phyloP scores from a whole-genome alignment of 1,284 basidiomycete species.

The Coniophora puteana region DNA sequence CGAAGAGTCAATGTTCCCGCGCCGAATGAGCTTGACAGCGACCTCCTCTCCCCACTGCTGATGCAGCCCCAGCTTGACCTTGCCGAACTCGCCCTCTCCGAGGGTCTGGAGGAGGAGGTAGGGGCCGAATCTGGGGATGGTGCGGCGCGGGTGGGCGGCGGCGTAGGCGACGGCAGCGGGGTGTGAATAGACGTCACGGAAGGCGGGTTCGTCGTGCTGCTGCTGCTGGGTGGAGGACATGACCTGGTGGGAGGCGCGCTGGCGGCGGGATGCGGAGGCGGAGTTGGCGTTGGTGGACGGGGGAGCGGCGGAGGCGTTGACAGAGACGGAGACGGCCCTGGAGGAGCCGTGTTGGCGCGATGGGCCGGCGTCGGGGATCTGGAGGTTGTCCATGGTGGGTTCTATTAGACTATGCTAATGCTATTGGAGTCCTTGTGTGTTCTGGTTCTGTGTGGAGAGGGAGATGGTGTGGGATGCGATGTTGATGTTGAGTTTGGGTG shows the following conservation, averaged over 20 bases:
- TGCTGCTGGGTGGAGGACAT: slow-evolving; percentile 40
- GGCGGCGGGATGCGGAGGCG: slow-evolving; percentile 36
- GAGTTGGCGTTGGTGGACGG: slow-evolving; percentile 30
- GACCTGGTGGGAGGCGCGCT: slow-evolving; percentile 52
- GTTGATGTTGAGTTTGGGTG: no score
- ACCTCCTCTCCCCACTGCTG: slow-evolving; percentile 96
- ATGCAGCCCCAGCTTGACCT: slow-evolving; percentile 97
- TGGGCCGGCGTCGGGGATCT: slow-evolving; percentile 49
- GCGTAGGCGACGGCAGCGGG: slow-evolving; percentile 86
- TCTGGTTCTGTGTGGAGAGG: slow-evolving; percentile 6
- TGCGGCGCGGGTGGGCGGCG: slow-evolving; percentile 78
- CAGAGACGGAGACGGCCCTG: slow-evolving; percentile 40
- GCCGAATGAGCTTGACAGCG: slow-evolving; percentile 97
- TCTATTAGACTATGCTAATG: slow-evolving; percentile 7
- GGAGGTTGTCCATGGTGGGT: slow-evolving; percentile 31
- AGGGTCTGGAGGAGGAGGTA: slow-evolving; percentile 94
- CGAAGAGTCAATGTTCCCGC: slow-evolving; percentile 87
- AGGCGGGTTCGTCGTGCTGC: slow-evolving; percentile 38
- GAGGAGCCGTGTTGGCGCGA: slow-evolving; percentile 36
- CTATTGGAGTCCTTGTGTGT: slow-evolving; percentile 4
- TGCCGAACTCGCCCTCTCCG: slow-evolving; percentile 99
- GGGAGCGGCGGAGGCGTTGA: slow-evolving; percentile 40
- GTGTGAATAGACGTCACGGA: slow-evolving; percentile 76
- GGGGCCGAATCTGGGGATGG: slow-evolving; percentile 91
- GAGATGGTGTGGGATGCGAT: slow-evolving; percentile 8